phyloP scores from a whole-genome alignment of 352 stramenopile species.

The Globisporangium mamillatum region DNA sequence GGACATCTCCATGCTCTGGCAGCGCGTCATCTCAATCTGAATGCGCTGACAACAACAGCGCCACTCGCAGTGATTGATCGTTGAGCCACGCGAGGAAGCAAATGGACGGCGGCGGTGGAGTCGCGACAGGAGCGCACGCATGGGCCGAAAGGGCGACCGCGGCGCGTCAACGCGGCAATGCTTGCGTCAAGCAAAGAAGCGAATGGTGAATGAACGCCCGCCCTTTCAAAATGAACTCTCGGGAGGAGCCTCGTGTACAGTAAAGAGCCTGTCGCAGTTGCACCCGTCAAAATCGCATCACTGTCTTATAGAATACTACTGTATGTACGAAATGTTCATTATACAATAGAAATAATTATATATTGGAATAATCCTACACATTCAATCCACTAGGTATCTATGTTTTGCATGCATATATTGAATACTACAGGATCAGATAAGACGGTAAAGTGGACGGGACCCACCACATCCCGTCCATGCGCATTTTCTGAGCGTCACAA shows the following conservation, averaged over 20 bases:
- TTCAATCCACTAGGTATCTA: background rate
- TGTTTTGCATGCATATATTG: background rate
- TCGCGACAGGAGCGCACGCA: background rate
- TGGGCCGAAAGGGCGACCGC: background rate
- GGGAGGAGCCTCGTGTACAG: background rate
- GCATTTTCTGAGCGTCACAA: background rate
- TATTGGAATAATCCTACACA: background rate
- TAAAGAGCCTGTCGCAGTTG: background rate
- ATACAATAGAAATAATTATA: background rate
- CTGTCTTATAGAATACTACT: background rate
- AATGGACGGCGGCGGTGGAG: background rate
- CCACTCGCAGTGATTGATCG: background rate
- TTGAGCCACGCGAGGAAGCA: background rate
- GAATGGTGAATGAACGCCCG: background rate
- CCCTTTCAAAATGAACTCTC: background rate
- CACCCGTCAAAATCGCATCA: background rate
- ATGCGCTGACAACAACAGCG: too few species aligned
- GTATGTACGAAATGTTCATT: background rate
- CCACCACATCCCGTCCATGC: background rate
- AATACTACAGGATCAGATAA: background rate
- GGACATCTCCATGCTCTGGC: too few species aligned
- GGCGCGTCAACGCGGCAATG: background rate
- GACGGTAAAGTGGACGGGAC: background rate
- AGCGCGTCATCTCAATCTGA: too few species aligned
- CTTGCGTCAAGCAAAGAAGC: background rate